Evolutionary conservation across 148 eudicot species (phyloP), one percentile per base, ranked within the genome.

Genomic region (Nyssa sinensis): DNA sequence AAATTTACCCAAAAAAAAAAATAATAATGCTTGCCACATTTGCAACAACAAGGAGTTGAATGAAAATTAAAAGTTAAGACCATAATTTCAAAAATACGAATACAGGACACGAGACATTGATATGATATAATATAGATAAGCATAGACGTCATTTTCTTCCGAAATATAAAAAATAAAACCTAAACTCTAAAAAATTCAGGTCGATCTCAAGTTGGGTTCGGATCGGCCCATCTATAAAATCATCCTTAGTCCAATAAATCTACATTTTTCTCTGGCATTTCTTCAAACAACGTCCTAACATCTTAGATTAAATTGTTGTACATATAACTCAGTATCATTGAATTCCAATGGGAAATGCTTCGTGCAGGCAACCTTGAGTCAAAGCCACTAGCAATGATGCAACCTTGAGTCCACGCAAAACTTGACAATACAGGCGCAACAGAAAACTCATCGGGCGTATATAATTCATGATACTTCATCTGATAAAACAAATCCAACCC

Each of bases 281-380:
- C 53, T 28, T 82, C 85, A 59, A 80, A 79, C 49, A 82, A 53
- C 4, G 5, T 25, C 77, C 73, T 71, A 41, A 79, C 85, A 64
- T 78, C 73, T 75, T 78, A 79, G 51, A 78, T n/a, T 27, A 64
- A 59, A 51, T 76, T 76, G 55, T 78, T 82, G 41, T 24, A 62
- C 11, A 78, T 74, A 53, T 75, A 82, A 29, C 85, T 79, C 21
- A 74, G 60, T 39, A 82, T 78, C 76, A 82, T 70, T n/a, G 85
- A 41, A 75, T 78, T 78, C 76, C 85, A 78, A 34, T 37, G 79
- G 2, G 74, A 71, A 51, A 78, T 32, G 0, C 60, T 63, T 23
- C 39, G 64, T 61, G 33, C 31, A 47, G 71, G 58, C 53, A 16
- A 39, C 81, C 60, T 35, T 13, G 66, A 62, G 24, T 71, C 62